Evolutionary conservation across 2,329 filamentous ascomycete genomes (phyloP).

Genomic region (Furcasterigmium sp.): DNA sequence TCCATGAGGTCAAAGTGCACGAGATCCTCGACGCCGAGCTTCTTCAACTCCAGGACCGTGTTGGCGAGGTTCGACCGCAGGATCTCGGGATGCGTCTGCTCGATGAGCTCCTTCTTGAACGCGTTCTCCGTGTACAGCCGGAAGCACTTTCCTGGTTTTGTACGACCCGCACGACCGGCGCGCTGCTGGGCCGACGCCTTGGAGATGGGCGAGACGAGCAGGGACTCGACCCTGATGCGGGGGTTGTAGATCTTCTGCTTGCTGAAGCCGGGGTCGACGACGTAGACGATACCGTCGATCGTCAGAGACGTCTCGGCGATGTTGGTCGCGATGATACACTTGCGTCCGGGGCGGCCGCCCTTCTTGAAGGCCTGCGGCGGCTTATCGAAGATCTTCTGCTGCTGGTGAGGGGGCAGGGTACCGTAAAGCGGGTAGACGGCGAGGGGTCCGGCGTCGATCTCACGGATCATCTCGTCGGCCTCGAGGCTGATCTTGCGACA

Average conservation of each 20-base stretch:
- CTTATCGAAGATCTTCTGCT: constrained; percentile 92
- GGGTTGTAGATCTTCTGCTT: constrained; percentile 99
- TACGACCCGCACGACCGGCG: constrained; percentile 98
- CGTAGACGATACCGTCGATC: constrained; percentile 97
- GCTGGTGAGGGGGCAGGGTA: constrained; percentile 83
- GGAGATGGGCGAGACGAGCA: constrained; percentile 96
- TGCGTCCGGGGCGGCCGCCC: constrained; percentile 83
- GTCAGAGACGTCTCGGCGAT: constrained; percentile 97
- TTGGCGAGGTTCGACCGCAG: constrained; percentile 90
- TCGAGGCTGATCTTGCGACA: constrained; percentile 88
- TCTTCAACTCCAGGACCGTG: constrained; percentile 94
- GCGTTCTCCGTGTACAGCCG: constrained; percentile 90
- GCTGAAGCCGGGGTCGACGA: constrained; percentile 98
- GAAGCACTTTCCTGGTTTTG: constrained; percentile 96
- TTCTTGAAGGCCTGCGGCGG: constrained; percentile 68
- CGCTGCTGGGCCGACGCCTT: constrained; percentile 96
- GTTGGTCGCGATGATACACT: constrained; percentile 92
- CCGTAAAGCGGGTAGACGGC: constrained; percentile 92
- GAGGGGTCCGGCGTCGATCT: constrained; percentile 86
- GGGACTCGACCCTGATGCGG: constrained; percentile 89
- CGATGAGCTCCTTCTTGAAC: constrained; percentile 96
- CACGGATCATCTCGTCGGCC: constrained; percentile 83
- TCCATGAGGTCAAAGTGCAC: constrained; percentile 99
- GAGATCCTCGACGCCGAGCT: constrained; percentile 89
- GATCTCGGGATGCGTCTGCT: constrained; percentile 95